Conservation (phyloP, 2,329 filamentous ascomycete genomes). For the Aureobasidium sp. region DNA sequence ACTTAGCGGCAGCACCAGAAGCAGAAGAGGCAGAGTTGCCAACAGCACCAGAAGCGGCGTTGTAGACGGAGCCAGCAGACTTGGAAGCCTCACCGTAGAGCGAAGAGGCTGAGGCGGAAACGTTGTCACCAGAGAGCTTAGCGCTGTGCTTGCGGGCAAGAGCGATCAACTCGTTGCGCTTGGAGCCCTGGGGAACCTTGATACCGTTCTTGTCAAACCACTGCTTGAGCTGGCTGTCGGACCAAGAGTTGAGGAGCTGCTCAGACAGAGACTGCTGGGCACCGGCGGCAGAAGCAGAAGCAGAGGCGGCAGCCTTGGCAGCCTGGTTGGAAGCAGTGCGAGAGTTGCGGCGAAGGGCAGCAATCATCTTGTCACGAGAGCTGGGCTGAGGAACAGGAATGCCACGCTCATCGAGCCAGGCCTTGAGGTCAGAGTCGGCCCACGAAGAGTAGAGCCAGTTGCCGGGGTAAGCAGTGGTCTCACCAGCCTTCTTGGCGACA, state of each 20-base stretch:
- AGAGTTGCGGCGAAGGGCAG: conserved; percentile 82
- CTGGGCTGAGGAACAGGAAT: conserved; percentile 77
- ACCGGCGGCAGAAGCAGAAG: conserved; percentile 45
- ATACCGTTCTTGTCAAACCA: conserved; percentile 89
- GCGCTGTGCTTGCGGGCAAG: conserved; percentile 82
- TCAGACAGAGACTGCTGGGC: conserved; percentile 72
- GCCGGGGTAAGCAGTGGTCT: conserved; percentile 79
- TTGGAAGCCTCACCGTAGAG: conserved; percentile 38
- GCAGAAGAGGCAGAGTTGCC: background rate
- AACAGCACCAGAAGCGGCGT: conserved; percentile 26
- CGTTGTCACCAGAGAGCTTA: conserved; percentile 56
- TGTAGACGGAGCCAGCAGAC: conserved; percentile 36
- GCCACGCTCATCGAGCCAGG: conserved; percentile 84
- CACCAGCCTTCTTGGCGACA: conserved; percentile 63
- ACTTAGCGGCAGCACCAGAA: conserved; percentile 28
- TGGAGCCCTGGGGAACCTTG: conserved; percentile 83
- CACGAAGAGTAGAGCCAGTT: conserved; percentile 90
- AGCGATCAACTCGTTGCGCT: conserved; percentile 79
- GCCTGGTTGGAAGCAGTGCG: conserved; percentile 40
- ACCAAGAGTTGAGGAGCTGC: conserved; percentile 80
- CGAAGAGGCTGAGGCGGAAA: conserved; percentile 31
- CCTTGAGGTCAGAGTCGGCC: conserved; percentile 88
- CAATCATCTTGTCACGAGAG: conserved; percentile 78
- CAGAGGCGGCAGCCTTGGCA: conserved; percentile 53
- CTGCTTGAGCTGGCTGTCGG: conserved; percentile 80